Evolutionary conservation across 805 yeast genomes (phyloP), one percentile per base, ranked within the genome.

Genomic region (Saccharomycopsis amapae): DNA sequence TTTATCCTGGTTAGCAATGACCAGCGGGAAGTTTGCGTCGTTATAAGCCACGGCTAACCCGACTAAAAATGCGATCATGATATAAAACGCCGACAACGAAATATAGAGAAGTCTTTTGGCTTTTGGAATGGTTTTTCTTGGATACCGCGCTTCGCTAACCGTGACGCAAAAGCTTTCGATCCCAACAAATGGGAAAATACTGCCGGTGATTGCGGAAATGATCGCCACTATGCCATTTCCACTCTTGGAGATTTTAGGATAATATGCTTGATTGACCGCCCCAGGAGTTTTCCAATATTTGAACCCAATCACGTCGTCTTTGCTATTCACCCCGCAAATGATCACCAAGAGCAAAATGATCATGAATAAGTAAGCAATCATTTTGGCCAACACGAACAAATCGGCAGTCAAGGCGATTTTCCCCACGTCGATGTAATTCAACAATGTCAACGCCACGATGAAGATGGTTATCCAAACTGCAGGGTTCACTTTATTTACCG

Each of bases 21-120:
- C 64, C 32, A 58, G 56, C 13, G 68, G 66, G 20, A 50, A 45
- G 3, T 24, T 28, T 2, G 39, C 31, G 56, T 76, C 76, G 46
- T 66, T 67, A 47, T 73, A 70, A 17, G 79, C 72, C 45, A 76
- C 82, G 56, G 78, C 67, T 67, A 76, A 70, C 45, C 82, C 81
- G 49, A 78, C 60, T 49, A 76, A 65, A 51, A 76, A 69, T 40
- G 72, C 72, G 31, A 79, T 69, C 24, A 68, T 61, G 44, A 77
- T 54, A 67, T 78, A 79, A 54, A 78, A 75, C 12, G 64, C 59
- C 54, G 63, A 69, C 56, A 79, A 72, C 61, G 78, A 75, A 62
- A 69, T 73, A 42, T 78, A 66, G 40, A 79, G 72, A 52, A 76
- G 66, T 42, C 63, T 69, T 53, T 77, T 72, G 17, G 78, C 79